Conservation (phyloP, 108 stramenopile genomes). For the Fistulifera pelliculosa region DNA sequence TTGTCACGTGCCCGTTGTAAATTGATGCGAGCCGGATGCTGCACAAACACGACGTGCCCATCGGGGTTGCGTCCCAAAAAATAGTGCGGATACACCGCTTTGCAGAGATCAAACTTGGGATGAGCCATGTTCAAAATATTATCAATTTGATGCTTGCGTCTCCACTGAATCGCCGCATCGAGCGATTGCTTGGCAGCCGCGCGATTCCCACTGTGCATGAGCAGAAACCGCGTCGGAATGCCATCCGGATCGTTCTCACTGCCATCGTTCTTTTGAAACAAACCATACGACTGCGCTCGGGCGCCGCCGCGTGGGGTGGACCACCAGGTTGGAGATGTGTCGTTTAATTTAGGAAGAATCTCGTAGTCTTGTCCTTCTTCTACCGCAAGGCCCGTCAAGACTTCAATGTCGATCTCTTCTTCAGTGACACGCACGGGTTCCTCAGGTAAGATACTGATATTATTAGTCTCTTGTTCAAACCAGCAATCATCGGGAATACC, state of each 20-base stretch:
- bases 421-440: too few relatives aligned
- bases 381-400: too few relatives aligned
- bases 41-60: constrained; percentile 44
- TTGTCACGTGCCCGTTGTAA: constrained; percentile 33
- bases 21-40: constrained; percentile 40
- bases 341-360: too few relatives aligned
- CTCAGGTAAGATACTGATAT: too few relatives aligned
- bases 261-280: constrained; percentile 40
- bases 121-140: constrained; percentile 38
- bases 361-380: too few relatives aligned
- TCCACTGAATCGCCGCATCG: constrained; percentile 36
- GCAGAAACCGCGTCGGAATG: constrained; percentile 51
- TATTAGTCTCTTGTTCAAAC: too few relatives aligned
- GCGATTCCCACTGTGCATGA: constrained; percentile 52
- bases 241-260: constrained; percentile 53
- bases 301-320: too few relatives aligned
- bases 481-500: too few relatives aligned
- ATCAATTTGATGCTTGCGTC: constrained; percentile 36
- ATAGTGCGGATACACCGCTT: constrained; percentile 47
- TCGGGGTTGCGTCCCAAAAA: constrained; percentile 46
- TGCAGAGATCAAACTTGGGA: constrained; percentile 52
- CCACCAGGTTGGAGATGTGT: too few relatives aligned
- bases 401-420: too few relatives aligned
- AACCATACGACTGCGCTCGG: too few relatives aligned
- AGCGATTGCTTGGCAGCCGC: constrained; percentile 40